A percentile compares a stretch with the other conserved stretches of the same genome.
Evolutionary conservation across 306 rosid genomes (phyloP).

Genomic region (Cicer cuneatum): DNA sequence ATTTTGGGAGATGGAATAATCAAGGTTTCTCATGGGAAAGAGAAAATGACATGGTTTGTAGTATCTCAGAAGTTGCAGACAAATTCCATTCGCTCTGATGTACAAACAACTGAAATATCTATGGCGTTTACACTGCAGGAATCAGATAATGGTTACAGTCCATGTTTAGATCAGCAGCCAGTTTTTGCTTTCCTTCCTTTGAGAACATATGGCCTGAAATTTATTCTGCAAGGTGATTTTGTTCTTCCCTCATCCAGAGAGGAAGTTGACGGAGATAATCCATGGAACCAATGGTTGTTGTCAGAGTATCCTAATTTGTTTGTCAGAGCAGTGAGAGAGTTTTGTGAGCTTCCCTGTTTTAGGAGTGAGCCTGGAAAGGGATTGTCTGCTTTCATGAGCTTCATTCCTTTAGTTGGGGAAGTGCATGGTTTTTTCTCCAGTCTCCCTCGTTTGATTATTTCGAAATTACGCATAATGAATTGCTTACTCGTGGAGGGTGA

Average conservation of each 20-base stretch:
- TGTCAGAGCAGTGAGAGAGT: conserved; percentile 73
- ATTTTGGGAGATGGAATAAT: conserved; percentile 73
- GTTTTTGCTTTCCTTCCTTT: conserved; percentile 97
- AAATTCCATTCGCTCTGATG: conserved; percentile 65
- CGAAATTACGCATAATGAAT: conserved; percentile 71
- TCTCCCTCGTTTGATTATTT: conserved; percentile 83
- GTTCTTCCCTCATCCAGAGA: conserved; percentile 98
- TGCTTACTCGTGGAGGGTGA: conserved; percentile 83
- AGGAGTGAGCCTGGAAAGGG: conserved; percentile 80
- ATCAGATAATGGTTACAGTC: conserved; percentile 62
- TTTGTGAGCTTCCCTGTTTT: conserved; percentile 82
- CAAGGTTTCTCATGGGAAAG: conserved; percentile 78
- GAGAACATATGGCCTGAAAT: conserved; percentile 86
- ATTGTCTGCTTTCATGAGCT: conserved; percentile 85
- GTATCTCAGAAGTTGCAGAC: conserved; percentile 73
- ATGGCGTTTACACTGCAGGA: conserved; percentile 85
- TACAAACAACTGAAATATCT: conserved; percentile 81
- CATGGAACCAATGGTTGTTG: conserved; percentile 96
- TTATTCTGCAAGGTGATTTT: conserved; percentile 96
- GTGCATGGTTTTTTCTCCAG: conserved; percentile 92
- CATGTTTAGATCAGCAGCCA: conserved; percentile 76
- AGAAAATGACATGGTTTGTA: conserved; percentile 88
- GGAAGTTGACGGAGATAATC: conserved; percentile 96
- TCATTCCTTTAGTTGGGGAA: conserved; percentile 90
- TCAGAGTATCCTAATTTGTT: conserved; percentile 89